Base-by-base conservation (phyloP, 2,329 filamentous ascomycete genomes). In the Aspergillus luchuensis region DNA sequence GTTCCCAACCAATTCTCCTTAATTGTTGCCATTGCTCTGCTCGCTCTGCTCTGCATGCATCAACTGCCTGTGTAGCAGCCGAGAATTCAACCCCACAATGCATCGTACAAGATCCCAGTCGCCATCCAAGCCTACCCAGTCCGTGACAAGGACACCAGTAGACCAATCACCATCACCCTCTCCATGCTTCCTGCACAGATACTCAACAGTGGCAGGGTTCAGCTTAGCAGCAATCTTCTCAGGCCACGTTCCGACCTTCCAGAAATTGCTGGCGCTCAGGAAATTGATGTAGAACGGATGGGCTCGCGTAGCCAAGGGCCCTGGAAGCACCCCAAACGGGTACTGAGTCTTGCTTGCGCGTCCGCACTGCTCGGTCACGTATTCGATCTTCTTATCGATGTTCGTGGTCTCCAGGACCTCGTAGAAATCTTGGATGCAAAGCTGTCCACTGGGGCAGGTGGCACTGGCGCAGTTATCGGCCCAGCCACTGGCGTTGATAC, bases 361-460 rank as follows among this genome's bases (percentile, higher is more conserved):
- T 72, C 89, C 87, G 50, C 97, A 86, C 68, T 97, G 92, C 23
- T 88, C 87, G 61, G 84, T 87, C 56, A 87, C 87, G 69, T 88
- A 88, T 45, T 82, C 78, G 61, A 96, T 89, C 82, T 98, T 99
- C 76, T 88, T 87, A 39, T 89, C 82, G 61, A 98, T 94, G 68
- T 89, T 89, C 61, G 86, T 81, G 21, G 85, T 87, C 75, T 92
- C 87, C 49, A 89, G 79, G 36, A 99, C 87, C 72, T 96, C 92
- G 82, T 96, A 98, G 77, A 94, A 97, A 79, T 98, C 95, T 79
- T 98, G 95, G 45, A 98, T 88, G 66, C 91, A 88, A 61, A 97
- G 87, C 64, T 88, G 82, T 3, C 91, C 92, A 69, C 87, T 88
- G 8, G 85, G 85, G 52, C 86, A 86, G 36, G 81, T 82, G 58